Evolutionary conservation across 495 filamentous ascomycete species (phyloP), one percentile per base, ranked within the genome.

Genomic region (Tuber borchii): DNA sequence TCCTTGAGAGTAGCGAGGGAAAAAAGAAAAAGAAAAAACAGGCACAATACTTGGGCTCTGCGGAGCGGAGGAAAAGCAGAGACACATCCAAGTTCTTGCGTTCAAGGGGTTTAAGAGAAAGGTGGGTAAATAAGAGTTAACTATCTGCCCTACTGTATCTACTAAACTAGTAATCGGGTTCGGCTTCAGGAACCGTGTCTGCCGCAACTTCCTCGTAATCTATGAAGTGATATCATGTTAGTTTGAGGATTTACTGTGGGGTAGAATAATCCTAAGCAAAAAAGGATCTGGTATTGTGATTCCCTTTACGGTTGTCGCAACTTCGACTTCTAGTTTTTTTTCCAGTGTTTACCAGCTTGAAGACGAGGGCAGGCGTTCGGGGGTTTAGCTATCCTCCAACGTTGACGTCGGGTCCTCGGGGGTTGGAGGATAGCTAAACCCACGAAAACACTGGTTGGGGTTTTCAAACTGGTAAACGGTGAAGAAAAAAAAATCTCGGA

Each of bases 161-260:
- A 65, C 3, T 61, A 12, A 31, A 16, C 69, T 85, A 88, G 73
- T 87, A 90, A 56, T 91, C 93, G 22, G 80, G 83, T 17, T 92
- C 90, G 71, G 87, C 79, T 78, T 86, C 87, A 8, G 72, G 72
- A 39, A 76, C 69, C 44, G 81, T 83, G 84, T 97, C 93, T 78
- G 87, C 88, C 73, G 92, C 93, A 81, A 96, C 93, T 86, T 97
- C 93, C 85, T 95, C 93, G 83, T 97, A 97, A 82, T 97, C 93
- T 89, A 91, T 56, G 26, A 14, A 34, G 19, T 61, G 39, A 17
- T 56, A 70, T 9, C 2, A 40, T 46, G 70, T 79, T 42, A 79
- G 56, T 40, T 34, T 65, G 51, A 37, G 34, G 51, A 48, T 65
- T 93, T 88, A 93, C 91, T 45, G 37, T 17, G 42, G 26, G 42